A percentile compares a stretch with the other conserved stretches of the same genome.
phyloP scores from a whole-genome alignment of 805 yeast species.

The Starmerella geochares region DNA sequence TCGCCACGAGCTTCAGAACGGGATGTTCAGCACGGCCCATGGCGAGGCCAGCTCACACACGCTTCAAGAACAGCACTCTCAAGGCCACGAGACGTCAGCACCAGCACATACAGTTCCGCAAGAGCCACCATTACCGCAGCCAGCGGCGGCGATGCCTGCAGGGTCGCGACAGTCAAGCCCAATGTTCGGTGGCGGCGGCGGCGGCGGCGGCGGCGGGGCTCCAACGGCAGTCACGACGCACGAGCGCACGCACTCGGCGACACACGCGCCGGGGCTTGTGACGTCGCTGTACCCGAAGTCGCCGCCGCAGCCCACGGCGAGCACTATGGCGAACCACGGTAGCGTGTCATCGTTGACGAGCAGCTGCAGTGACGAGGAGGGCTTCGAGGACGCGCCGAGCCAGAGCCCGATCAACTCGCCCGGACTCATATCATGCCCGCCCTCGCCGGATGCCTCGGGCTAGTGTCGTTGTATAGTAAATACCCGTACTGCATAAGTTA shows the following conservation, averaged over 20 bases:
- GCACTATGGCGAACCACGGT: background rate
- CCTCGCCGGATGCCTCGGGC: slow-evolving; percentile 23
- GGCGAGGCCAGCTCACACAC: background rate
- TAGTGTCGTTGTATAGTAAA: slow-evolving; percentile 1
- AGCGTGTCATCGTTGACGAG: slow-evolving; percentile 7
- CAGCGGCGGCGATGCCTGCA: background rate
- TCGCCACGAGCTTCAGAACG: too few species aligned
- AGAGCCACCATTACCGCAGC: background rate
- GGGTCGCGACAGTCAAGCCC: background rate
- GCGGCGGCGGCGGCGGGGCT: background rate
- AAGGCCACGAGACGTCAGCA: background rate
- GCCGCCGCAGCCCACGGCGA: slow-evolving; percentile 1
- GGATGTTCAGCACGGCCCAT: background rate
- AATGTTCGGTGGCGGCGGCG: too few species aligned
- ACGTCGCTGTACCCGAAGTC: slow-evolving; percentile 12
- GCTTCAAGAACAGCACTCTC: background rate
- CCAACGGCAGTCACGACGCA: slow-evolving; percentile 20
- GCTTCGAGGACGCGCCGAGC: slow-evolving; percentile 22
- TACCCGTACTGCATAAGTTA: background rate
- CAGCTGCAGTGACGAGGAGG: slow-evolving; percentile 18
- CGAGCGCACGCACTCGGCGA: slow-evolving; percentile 14
- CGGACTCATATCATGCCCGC: slow-evolving; percentile 25
- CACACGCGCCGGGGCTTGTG: slow-evolving; percentile 13
- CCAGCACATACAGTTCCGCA: background rate
- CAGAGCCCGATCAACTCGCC: slow-evolving; percentile 23